These are phyloP conservation scores for Parmelia sp. DNA, from an alignment of 495 filamentous ascomycete species.

Conservation along the genomic window DNA sequence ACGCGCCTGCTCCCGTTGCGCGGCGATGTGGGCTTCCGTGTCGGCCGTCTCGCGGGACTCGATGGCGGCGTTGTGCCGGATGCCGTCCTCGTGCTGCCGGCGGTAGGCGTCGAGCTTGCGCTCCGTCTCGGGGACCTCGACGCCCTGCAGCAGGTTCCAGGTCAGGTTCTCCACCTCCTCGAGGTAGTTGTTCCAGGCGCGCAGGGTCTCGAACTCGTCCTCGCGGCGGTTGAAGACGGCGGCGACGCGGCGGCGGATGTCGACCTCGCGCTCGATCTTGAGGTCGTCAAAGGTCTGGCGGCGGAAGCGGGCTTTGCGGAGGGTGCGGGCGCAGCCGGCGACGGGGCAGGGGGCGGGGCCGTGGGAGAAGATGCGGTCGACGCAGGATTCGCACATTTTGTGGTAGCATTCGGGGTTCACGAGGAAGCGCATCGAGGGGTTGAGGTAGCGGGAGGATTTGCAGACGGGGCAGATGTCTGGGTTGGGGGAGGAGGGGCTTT, in stretches of 20 bases:
- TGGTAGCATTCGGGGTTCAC: slow-evolving; percentile 99
- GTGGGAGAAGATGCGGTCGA: slow-evolving; percentile 85
- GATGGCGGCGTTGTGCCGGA: slow-evolving; percentile 48
- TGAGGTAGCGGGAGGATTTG: slow-evolving; percentile 92
- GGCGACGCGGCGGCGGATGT: slow-evolving; percentile 76
- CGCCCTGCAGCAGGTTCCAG: slow-evolving; percentile 73
- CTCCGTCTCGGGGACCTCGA: slow-evolving; percentile 64
- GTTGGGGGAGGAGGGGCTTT: slow-evolving; percentile 1
- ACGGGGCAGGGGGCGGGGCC: slow-evolving; percentile 89
- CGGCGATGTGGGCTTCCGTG: slow-evolving; percentile 53
- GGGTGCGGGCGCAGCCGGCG: slow-evolving; percentile 73
- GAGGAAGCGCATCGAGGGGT: slow-evolving; percentile 85
- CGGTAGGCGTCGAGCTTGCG: slow-evolving; percentile 58
- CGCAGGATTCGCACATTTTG: slow-evolving; percentile 93
- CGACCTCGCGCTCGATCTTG: slow-evolving; percentile 85
- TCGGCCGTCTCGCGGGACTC: slow-evolving; percentile 48
- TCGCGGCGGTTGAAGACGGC: slow-evolving; percentile 80
- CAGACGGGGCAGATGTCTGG: slow-evolving; percentile 91
- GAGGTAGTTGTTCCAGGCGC: slow-evolving; percentile 87
- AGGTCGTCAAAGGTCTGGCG: slow-evolving; percentile 87
- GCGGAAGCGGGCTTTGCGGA: slow-evolving; percentile 78
- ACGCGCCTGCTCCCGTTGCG: slow-evolving; percentile 62
- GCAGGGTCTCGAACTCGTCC: slow-evolving; percentile 80
- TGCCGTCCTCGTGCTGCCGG: slow-evolving; percentile 57
- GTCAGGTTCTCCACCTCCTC: slow-evolving; percentile 87